Evolutionary conservation across 805 yeast genomes (phyloP).

Genomic region (Saturnispora diversa): DNA sequence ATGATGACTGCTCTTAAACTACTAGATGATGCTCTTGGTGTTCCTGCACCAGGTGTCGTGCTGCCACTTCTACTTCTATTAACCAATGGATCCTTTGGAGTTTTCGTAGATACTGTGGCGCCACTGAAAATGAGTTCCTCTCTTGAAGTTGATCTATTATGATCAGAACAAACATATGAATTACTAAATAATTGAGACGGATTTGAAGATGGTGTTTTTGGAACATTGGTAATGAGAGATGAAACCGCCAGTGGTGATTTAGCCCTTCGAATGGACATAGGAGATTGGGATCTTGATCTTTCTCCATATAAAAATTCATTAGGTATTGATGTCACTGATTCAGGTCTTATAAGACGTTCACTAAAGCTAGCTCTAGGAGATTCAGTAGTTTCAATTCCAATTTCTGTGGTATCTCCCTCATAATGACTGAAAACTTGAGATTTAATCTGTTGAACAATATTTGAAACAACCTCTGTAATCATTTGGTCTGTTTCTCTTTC

Average conservation of each 20-base stretch:
- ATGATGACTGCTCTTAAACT: conserved; percentile 6
- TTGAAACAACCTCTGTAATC: conserved; percentile 54
- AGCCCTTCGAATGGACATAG: conserved; percentile 3
- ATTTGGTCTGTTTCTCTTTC: conserved; percentile 69
- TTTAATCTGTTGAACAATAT: conserved; percentile 50
- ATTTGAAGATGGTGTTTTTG: conserved; percentile 9
- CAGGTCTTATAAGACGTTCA: neutral
- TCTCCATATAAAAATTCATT: conserved; percentile 2
- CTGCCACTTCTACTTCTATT: conserved; percentile 5
- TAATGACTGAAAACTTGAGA: conserved; percentile 23
- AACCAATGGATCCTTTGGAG: neutral
- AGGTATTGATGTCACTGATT: neutral
- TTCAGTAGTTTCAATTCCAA: neutral
- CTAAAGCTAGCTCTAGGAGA: neutral
- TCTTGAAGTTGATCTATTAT: neutral
- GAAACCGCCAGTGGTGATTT: conserved; percentile 8
- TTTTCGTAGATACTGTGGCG: neutral
- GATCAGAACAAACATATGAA: conserved; percentile 3
- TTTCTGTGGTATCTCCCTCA: neutral
- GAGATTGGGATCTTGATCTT: conserved; percentile 18
- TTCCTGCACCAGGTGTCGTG: neutral
- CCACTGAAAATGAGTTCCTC: conserved; percentile 3
- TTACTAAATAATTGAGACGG: conserved; percentile 1
- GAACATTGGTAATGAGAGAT: conserved; percentile 1
- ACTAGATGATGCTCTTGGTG: conserved; percentile 6